Base-by-base conservation (phyloP, 768 basidiomycete species). In the Amanita thiersii region DNA sequence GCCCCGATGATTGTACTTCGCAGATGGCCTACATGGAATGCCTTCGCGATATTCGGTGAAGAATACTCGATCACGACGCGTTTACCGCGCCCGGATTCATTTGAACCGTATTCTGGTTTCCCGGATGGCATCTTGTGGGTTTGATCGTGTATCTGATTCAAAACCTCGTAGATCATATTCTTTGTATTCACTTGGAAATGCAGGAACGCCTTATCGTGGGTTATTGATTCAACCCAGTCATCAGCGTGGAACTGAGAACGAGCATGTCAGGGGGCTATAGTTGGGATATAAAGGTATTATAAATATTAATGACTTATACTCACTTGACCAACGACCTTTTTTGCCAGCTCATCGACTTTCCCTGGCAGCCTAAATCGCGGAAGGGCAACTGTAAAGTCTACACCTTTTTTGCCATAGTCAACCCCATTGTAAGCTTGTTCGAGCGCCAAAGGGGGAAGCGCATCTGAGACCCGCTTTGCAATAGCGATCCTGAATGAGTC, bases 1-100 rank as follows among this genome's bases (percentile, higher is more conserved):
- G 88, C 84, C n/a, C 94, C 94, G 56, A 98, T 94, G 59, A 99
- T 99, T n/a, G 94, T 99, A 40, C 89, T 92, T 28, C 94, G 77
- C 46, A 98, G 65, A 62, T 98, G 94, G 10, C 94, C 96, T 39
- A 96, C 92, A 52, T 99, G 94, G 77, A 98, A 98, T 3, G 85
- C 84, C 59, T 99, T 99, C 14, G 94, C 94, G 51, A 98, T 97
- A 56, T 99, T 98, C 11, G 93, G 93, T 2, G 87, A 89, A 1
- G 91, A 96, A 62, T 88, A 98, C 61, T 98, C 94, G 54, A 94
- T 73, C 50, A 94, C 59, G 47, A 86, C 64, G 37, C 77, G 87
- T 65, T 96, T 92, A 8, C 91, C 91, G 33, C 72, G 68, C 3
- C 88, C 90, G 2, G 68, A 65, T 20, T 67, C 65, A 58, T 90